These are phyloP conservation scores for Emmonsiellopsis sp. DNA, from an alignment of 2,329 filamentous ascomycete species.

Conservation along the genomic window DNA sequence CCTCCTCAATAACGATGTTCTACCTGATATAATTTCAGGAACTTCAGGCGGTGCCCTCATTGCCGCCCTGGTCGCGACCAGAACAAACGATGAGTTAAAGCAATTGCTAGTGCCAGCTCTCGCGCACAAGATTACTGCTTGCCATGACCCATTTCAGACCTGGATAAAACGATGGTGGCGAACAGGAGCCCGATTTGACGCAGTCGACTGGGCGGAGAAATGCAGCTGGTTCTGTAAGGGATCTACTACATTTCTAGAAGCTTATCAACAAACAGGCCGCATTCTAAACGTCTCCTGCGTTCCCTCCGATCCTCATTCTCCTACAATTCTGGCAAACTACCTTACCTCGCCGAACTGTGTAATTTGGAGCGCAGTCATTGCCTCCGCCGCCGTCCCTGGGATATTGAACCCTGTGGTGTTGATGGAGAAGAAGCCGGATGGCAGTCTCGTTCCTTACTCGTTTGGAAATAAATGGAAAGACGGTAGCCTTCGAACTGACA, in stretches of 20 bases:
- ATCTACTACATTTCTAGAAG: slow-evolving; percentile 88
- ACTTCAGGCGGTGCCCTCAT: slow-evolving; percentile 91
- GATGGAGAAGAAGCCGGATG: slow-evolving; percentile 74
- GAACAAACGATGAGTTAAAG: slow-evolving; percentile 86
- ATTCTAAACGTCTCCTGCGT: slow-evolving; percentile 95
- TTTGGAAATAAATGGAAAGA: slow-evolving; percentile 99
- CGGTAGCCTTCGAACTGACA: slow-evolving; percentile 85
- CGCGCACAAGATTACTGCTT: slow-evolving; percentile 75
- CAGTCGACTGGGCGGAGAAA: slow-evolving; percentile 76
- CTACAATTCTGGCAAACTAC: slow-evolving; percentile 87
- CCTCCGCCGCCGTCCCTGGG: slow-evolving; percentile 88
- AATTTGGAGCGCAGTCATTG: slow-evolving; percentile 93
- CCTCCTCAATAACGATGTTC: slow-evolving; percentile 70
- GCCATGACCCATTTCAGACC: slow-evolving; percentile 62
- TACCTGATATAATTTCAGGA: slow-evolving; percentile 92
- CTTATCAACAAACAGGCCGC: slow-evolving; percentile 84
- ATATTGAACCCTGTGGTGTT: slow-evolving; percentile 92
- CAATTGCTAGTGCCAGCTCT: slow-evolving; percentile 75
- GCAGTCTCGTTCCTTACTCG: slow-evolving; percentile 74
- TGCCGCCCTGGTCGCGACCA: slow-evolving; percentile 74
- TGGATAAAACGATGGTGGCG: slow-evolving; percentile 83
- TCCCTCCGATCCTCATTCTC: slow-evolving; percentile 88
- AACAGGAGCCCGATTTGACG: slow-evolving; percentile 90
- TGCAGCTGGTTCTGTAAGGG: slow-evolving; percentile 86
- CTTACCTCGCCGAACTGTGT: slow-evolving; percentile 93